phyloP scores from a whole-genome alignment of 805 yeast species.

The Yamadazyma paraphyllophila region DNA sequence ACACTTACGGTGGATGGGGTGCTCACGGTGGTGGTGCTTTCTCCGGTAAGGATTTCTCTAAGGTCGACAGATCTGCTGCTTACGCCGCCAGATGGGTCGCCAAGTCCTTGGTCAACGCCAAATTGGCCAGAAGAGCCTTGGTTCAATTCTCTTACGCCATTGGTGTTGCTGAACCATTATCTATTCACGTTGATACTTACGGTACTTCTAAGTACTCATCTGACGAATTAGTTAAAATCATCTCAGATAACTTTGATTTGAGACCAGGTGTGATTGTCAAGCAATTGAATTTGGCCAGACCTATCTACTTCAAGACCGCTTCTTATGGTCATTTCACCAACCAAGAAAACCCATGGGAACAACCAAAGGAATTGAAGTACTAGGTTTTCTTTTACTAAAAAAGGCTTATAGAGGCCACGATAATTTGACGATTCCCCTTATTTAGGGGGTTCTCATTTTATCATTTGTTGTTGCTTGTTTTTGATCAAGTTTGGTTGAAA shows the following conservation, averaged over 20 bases:
- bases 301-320: slow-evolving; percentile 98
- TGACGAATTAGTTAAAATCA: slow-evolving; percentile 86
- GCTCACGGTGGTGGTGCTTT: slow-evolving; percentile 99
- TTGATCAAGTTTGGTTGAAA: slow-evolving; percentile 12
- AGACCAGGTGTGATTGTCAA: slow-evolving; percentile 99
- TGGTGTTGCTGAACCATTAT: slow-evolving; percentile 99
- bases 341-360: slow-evolving; percentile 98
- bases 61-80: slow-evolving; percentile 99
- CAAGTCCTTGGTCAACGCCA: slow-evolving; percentile 93
- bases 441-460: no score
- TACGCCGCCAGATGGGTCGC: slow-evolving; percentile 99
- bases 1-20: slow-evolving; percentile 99
- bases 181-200: slow-evolving; percentile 95
- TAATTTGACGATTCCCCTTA: no score
- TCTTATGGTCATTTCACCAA: slow-evolving; percentile 99
- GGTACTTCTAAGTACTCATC: slow-evolving; percentile 93
- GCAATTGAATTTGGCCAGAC: slow-evolving; percentile 97
- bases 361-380: slow-evolving; percentile 75
- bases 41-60: slow-evolving; percentile 99
- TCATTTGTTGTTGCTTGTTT: slow-evolving; percentile 9
- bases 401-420: neutral
- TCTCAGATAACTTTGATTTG: slow-evolving; percentile 92
- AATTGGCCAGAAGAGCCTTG: slow-evolving; percentile 93
- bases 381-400: slow-evolving; percentile 27
- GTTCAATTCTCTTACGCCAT: slow-evolving; percentile 99